Conservation (phyloP, 2,329 filamentous ascomycete species). For the Alternaria conjuncta region DNA sequence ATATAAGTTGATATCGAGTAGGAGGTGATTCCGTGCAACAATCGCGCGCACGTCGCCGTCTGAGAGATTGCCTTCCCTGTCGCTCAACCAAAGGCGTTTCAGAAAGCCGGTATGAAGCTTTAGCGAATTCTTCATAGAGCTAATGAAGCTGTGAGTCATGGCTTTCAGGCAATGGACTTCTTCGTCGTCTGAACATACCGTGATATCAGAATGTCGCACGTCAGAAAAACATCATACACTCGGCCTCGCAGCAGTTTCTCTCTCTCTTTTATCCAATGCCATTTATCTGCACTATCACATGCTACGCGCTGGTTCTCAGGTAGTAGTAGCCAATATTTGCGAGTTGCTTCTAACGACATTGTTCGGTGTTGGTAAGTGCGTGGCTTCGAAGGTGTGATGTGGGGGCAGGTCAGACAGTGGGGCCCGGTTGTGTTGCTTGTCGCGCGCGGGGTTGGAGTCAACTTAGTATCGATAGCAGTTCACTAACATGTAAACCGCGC, state of each 20-base stretch:
- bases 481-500: neutral
- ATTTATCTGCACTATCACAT: neutral
- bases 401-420: no score
- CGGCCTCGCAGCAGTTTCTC: neutral
- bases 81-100: neutral
- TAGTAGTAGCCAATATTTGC: no score
- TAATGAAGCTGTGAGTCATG: neutral
- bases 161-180: neutral
- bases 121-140: neutral
- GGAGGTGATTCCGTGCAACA: neutral
- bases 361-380: neutral
- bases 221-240: no score
- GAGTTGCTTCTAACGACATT: neutral
- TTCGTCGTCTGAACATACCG: neutral
- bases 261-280: neutral
- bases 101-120: neutral
- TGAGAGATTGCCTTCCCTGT: neutral
- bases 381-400: neutral
- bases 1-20: neutral
- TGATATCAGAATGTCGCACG: no score
- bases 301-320: neutral
- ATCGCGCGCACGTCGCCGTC: neutral
- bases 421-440: no score
- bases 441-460: no score
- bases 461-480: no score